These are phyloP conservation scores for Letharia columbiana DNA, from an alignment of 495 filamentous ascomycete genomes.

Conservation along the genomic window DNA sequence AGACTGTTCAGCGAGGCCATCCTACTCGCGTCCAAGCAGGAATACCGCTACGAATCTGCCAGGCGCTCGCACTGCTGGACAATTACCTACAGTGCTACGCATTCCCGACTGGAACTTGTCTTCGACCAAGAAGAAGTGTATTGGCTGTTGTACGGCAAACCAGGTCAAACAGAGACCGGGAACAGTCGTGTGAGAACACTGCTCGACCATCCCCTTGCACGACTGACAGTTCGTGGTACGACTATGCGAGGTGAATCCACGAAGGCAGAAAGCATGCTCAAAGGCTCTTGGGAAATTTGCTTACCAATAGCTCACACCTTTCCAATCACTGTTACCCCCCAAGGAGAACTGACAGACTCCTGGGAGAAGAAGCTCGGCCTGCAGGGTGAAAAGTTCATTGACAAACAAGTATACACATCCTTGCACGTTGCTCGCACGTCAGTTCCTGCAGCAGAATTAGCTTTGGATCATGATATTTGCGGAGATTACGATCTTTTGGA, in stretches of 20 bases:
- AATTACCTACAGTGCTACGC: constrained; percentile 41
- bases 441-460: constrained; percentile 18
- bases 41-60: constrained; percentile 40
- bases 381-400: constrained; percentile 27
- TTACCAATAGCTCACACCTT: constrained; percentile 32
- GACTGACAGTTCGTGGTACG: constrained; percentile 34
- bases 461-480: constrained; percentile 37
- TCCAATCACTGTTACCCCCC: constrained; percentile 25
- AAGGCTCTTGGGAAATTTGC: constrained; percentile 47
- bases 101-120: constrained; percentile 42
- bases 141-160: constrained; percentile 50
- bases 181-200: constrained; percentile 39
- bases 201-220: constrained; percentile 48
- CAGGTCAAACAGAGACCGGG: constrained; percentile 30
- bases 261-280: constrained; percentile 21
- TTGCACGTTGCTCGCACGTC: constrained; percentile 31
- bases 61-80: constrained; percentile 46
- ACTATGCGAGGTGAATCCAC: background rate
- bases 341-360: constrained; percentile 26
- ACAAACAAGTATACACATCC: constrained; percentile 32
- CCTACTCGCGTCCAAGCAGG: constrained; percentile 30
- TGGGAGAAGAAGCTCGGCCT: constrained; percentile 37
- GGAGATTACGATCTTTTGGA: constrained; percentile 51
- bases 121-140: constrained; percentile 35
- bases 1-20: constrained; percentile 33